Conservation (phyloP, 768 basidiomycete species). For the Terana coerulea region DNA sequence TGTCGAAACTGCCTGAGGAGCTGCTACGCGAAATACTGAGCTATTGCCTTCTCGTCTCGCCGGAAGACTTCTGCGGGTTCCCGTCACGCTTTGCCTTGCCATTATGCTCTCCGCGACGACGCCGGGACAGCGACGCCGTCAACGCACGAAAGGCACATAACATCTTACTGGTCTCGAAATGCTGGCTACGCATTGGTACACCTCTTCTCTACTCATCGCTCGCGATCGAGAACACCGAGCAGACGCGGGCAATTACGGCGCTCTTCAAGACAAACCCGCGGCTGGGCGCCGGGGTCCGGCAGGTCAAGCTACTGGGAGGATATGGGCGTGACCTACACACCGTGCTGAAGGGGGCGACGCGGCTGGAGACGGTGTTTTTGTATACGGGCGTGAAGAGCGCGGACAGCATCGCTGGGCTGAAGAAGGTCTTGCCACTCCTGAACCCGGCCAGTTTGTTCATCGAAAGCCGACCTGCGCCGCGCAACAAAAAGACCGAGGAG, state of each 20-base stretch:
- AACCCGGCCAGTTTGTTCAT: too few relatives aligned
- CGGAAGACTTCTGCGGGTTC: background rate
- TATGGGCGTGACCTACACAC: background rate
- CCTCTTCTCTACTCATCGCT: background rate
- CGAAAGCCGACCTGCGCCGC: too few relatives aligned
- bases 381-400: too few relatives aligned
- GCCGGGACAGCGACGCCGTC: background rate
- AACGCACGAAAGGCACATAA: background rate
- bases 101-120: background rate
- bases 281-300: background rate
- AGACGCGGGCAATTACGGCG: background rate
- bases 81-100: background rate
- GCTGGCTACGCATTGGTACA: background rate
- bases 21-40: constrained; percentile 2
- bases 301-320: background rate
- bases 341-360: background rate
- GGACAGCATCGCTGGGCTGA: too few relatives aligned
- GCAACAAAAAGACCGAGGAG: too few relatives aligned
- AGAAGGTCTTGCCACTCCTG: too few relatives aligned
- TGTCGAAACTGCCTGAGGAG: background rate
- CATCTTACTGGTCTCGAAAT: background rate
- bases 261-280: background rate
- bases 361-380: background rate
- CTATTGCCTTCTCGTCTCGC: background rate
- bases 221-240: background rate